Base-by-base conservation (phyloP, 305 asterid genomes). In the Salvia sclarea region DNA sequence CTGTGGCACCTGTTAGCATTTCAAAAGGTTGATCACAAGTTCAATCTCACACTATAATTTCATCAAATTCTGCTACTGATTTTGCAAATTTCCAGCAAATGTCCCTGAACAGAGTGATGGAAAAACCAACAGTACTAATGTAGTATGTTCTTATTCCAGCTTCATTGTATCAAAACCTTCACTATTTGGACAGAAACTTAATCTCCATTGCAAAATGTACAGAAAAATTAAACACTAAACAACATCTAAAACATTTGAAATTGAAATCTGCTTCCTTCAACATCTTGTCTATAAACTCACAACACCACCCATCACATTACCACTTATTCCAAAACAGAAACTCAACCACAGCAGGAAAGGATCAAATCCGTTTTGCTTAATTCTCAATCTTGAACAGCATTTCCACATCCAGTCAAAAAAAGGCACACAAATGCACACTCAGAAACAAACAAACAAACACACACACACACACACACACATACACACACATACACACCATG, bases 1-100 rank as follows among this genome's bases (percentile, higher is more conserved):
- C 58, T 75, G 78, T 69, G 94, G 78, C 50, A 89, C 78, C 98
- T 92, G 57, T 1, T 28, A 3, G 75, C 49, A 61, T 52, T 80
- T 43, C 52, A 65, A 66, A 16, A 31, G 25, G 37, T 20, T 35
- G 58, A 77, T 75, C 56, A 74, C 6, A 45, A 10, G 52, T 56
- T 75, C 28, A 48, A 16, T 55, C 63, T 48, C 70, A 38, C 33
- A 43, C 47, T 14, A 25, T 38, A 40, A 73, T 37, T 64, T 37
- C 21, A 45, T 47, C 54, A 20, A 70, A 38, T 33, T 59, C 24
- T 3, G 44, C 0, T 28, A 55, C 28, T 43, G 49, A 24, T 22
- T 20, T 18, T 3, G 25, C 64, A 66, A 28, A 10, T 55, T 53
- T 57, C 49, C 22, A 17, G 67, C 40, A 54, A 30, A 65, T 17